Base-by-base conservation (phyloP, 2,329 filamentous ascomycete species). In the Xenoacremonium recifei region DNA sequence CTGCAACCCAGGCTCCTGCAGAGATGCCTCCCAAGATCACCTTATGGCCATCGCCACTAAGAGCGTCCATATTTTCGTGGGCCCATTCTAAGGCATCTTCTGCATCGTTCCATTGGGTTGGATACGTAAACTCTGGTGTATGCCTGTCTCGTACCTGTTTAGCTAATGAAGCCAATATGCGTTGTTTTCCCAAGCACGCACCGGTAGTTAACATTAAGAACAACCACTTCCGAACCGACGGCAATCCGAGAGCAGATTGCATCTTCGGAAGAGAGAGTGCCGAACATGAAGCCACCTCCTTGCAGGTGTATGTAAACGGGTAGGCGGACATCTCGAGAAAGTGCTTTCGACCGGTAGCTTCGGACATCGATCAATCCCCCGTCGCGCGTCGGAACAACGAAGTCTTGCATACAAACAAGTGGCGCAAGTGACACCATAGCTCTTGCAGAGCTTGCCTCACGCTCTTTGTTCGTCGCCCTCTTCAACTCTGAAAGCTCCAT, bases 161-260 rank as follows among this genome's bases (percentile, higher is more conserved):
- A n/a, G n/a, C n/a, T n/a, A n/a, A n/a, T n/a, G n/a, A n/a, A n/a
- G n/a, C n/a, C n/a, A n/a, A n/a, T n/a, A n/a, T n/a, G n/a, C n/a
- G n/a, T n/a, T n/a, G n/a, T n/a, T n/a, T n/a, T n/a, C n/a, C n/a
- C n/a, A n/a, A n/a, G n/a, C n/a, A n/a, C n/a, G n/a, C n/a, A n/a
- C n/a, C n/a, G n/a, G 54, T 82, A 82, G 48, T 79, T 77, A 11
- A 81, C 63, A 31, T 79, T 77, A 2, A 81, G 50, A 0, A 81
- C 76, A 0, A 74, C 59, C 3, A 72, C 64, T 1, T 61, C 57
- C 0, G 65, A 55, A 4, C 64, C 63, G 11, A 69, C 54, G 0
- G 76, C 72, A 9, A 79, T 68, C 0, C 67, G 64, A 0, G 71
- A 59, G 47, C 77, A 82, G 1, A 62, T 65, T 0, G 71, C 70